These are phyloP conservation scores for Coniochaeta sp. DNA, from an alignment of 2,329 filamentous ascomycete species.

Conservation along the genomic window DNA sequence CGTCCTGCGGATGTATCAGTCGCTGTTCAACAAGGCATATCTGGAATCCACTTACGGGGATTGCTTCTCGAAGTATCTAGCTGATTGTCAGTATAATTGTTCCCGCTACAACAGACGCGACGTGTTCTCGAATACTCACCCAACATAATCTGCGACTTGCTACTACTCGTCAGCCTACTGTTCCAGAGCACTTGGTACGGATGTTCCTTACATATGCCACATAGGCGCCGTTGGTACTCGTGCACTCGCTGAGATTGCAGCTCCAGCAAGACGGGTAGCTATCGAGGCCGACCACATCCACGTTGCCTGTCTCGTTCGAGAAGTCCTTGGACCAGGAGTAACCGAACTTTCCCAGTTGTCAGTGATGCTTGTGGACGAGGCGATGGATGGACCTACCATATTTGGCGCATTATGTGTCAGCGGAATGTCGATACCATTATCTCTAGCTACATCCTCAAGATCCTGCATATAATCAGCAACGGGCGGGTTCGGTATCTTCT, in stretches of 20 bases:
- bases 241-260: conserved; percentile 55
- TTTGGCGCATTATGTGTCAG: conserved; percentile 54
- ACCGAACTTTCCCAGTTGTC: conserved; percentile 20
- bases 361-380: conserved; percentile 3
- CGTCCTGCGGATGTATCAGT: too few species aligned
- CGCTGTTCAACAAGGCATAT: too few species aligned
- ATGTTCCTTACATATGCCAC: too few species aligned
- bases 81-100: conserved; percentile 9
- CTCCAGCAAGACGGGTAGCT: conserved; percentile 54
- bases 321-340: conserved; percentile 56
- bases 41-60: conserved; percentile 15
- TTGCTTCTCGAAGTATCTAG: conserved; percentile 22
- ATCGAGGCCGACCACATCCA: conserved; percentile 46
- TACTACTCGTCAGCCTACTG: too few species aligned
- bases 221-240: conserved; percentile 50
- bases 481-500: conserved; percentile 39
- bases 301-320: conserved; percentile 46
- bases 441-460: conserved; percentile 43
- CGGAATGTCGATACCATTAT: conserved; percentile 51
- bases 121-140: conserved; percentile 1
- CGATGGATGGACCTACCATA: conserved; percentile 25
- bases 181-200: too few species aligned
- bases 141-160: conserved; percentile 11
- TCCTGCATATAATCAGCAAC: conserved; percentile 50
- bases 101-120: too few species aligned